Base-by-base conservation (phyloP, 2,329 filamentous ascomycete species). In the Cladobotryum mycophilum region DNA sequence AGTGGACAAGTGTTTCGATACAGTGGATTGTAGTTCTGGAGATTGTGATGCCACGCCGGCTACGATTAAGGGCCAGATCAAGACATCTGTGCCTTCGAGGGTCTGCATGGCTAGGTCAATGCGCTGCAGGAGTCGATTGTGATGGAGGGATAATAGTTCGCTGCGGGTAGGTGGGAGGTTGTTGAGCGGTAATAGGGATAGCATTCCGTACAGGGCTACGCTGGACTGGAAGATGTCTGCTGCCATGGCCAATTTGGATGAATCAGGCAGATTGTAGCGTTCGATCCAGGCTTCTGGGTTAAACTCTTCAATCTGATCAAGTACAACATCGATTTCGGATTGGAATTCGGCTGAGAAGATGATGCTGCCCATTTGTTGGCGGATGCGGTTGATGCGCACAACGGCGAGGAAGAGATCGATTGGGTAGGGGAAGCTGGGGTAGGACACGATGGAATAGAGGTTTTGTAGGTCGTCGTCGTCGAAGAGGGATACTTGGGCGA, bases 31-130 rank as follows among this genome's bases (percentile, higher is more conserved):
- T 20, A 37, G 8, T 11, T n/a, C 35, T 18, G 33, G 11, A 11
- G 44, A 17, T 14, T 30, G 7, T 5, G 35, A n/a, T 18, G 44
- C 44, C 11, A 47, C 33, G 44, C 44, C 44, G 5, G 44, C 44
- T 5, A 47, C 44, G 30, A 36, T 14, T 6, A 47, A 25, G n/a
- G 44, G 44, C 44, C 44, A 47, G 35, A 47, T 8, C n/a, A 47
- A 14, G n/a, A 22, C 14, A 11, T 38, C 17, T 13, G n/a, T 22
- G 33, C 14, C n/a, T 4, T 14, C 33, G 25, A n/a, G 8, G 14
- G 20, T n/a, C 44, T 18, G 25, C 33, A 33, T 15, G 22, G 42
- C 42, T 7, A 35, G 4, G n/a, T 30, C 12, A 5, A 38, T n/a
- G 12, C 14, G 42, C 12, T 45, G 42, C 7, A 45, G 30, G 20